Evolutionary conservation across 2,329 filamentous ascomycete genomes (phyloP).

Genomic region (Ophiostoma sp.): DNA sequence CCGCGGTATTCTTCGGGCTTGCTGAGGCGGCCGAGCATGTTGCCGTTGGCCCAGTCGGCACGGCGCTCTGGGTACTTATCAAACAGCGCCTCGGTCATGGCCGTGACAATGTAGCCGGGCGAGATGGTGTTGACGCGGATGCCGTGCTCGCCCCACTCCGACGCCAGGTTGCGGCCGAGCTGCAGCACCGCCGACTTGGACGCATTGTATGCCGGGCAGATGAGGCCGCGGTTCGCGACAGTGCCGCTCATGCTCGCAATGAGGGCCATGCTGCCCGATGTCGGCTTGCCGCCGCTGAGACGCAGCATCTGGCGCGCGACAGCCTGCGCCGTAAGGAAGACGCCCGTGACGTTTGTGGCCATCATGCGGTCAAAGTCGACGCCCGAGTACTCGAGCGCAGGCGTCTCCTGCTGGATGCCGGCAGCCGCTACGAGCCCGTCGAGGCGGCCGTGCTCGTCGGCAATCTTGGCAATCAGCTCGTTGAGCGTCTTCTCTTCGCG

Average conservation of each 20-base stretch:
- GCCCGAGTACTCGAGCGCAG: slow-evolving; percentile 74
- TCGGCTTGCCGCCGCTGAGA: slow-evolving; percentile 43
- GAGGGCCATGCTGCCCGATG: slow-evolving; percentile 52
- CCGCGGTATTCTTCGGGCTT: slow-evolving; percentile 64
- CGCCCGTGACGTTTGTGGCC: slow-evolving; percentile 80
- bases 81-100: slow-evolving; percentile 80
- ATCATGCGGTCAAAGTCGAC: slow-evolving; percentile 73
- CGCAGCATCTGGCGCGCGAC: slow-evolving; percentile 71
- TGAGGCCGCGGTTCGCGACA: slow-evolving; percentile 57
- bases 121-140: slow-evolving; percentile 79
- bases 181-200: slow-evolving; percentile 71
- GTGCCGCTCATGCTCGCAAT: slow-evolving; percentile 67
- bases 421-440: slow-evolving; percentile 70
- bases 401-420: slow-evolving; percentile 74
- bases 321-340: slow-evolving; percentile 79
- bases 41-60: slow-evolving; percentile 70
- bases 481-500: slow-evolving; percentile 65
- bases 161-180: slow-evolving; percentile 62
- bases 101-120: slow-evolving; percentile 72
- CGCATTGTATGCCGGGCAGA: slow-evolving; percentile 67
- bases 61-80: slow-evolving; percentile 64
- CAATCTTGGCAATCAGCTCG: slow-evolving; percentile 62
- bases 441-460: slow-evolving; percentile 61
- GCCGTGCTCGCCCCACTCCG: slow-evolving; percentile 65
- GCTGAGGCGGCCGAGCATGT: slow-evolving; percentile 72